A percentile compares a stretch with the other conserved stretches of the same genome.
Evolutionary conservation across 331 rosid species (phyloP).

Genomic region (Phaseolus coccineus): DNA sequence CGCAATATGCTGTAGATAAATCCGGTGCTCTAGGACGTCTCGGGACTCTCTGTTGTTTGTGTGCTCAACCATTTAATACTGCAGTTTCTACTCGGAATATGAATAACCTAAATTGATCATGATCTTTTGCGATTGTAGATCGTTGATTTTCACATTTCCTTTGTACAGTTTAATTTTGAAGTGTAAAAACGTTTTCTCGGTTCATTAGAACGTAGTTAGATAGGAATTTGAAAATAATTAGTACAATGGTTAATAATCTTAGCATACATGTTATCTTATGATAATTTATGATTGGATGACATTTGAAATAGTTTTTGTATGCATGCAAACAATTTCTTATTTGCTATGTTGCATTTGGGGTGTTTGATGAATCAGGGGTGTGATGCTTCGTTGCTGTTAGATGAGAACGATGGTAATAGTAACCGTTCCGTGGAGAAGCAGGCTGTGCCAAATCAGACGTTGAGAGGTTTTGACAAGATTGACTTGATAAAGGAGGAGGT

Average conservation of each 20-base stretch:
- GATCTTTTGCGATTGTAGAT: neutral
- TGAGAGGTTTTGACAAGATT: constrained; percentile 73
- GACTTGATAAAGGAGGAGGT: constrained; percentile 77
- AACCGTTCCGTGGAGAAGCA: constrained; percentile 64
- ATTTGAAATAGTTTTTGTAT: neutral
- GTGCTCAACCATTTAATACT: neutral
- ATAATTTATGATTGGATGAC: neutral
- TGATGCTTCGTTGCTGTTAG: constrained; percentile 90
- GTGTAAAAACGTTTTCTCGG: neutral
- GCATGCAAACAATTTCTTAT: neutral
- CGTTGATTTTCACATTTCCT: neutral
- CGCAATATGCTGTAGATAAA: too few species aligned
- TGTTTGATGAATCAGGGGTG: constrained; percentile 65
- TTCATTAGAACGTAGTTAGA: neutral
- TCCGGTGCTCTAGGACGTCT: too few species aligned
- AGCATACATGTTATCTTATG: neutral
- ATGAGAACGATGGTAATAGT: constrained; percentile 55
- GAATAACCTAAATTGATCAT: neutral
- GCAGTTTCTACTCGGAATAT: neutral
- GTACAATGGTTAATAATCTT: neutral
- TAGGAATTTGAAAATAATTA: neutral
- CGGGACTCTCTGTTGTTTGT: too few species aligned
- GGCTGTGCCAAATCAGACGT: constrained; percentile 74
- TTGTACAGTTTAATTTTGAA: neutral
- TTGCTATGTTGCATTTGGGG: neutral